Conservation (phyloP, 2,329 filamentous ascomycete genomes). For the Nigrospora osmanthi region DNA sequence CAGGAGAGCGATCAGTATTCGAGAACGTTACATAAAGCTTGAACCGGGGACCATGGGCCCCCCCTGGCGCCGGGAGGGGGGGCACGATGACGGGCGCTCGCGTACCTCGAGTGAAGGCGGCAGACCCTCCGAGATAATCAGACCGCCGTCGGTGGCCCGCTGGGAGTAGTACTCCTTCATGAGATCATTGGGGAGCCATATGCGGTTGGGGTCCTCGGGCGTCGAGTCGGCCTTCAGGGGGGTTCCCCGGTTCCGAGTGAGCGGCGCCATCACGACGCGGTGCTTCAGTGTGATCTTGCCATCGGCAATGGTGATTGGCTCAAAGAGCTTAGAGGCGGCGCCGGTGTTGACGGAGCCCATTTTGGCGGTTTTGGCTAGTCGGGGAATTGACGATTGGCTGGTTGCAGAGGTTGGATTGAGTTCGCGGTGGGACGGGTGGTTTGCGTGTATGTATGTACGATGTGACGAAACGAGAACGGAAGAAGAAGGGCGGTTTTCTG, state of each 20-base stretch:
- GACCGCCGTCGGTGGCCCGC: constrained; percentile 29
- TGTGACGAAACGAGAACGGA: too few species aligned
- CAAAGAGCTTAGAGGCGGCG: constrained; percentile 23
- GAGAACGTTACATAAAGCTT: too few species aligned
- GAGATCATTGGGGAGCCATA: constrained; percentile 37
- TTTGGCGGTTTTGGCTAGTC: too few species aligned
- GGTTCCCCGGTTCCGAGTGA: constrained; percentile 44
- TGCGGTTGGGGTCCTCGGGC: constrained; percentile 37
- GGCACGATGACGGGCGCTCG: constrained; percentile 7
- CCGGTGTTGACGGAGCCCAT: not conserved
- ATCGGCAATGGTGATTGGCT: constrained; percentile 27
- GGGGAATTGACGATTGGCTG: too few species aligned
- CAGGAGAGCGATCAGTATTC: not conserved
- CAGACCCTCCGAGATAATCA: constrained; percentile 36
- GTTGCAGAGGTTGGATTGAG: too few species aligned
- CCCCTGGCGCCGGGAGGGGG: not conserved
- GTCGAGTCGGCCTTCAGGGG: constrained; percentile 32
- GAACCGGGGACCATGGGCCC: not conserved
- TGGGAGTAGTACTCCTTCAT: constrained; percentile 33
- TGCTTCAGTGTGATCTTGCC: constrained; percentile 40
- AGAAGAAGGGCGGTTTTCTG: too few species aligned
- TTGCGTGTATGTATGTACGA: too few species aligned
- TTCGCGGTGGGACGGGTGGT: too few species aligned
- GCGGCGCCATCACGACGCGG: constrained; percentile 40
- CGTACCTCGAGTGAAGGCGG: constrained; percentile 32